Evolutionary conservation across 2,329 filamentous ascomycete genomes (phyloP).

Genomic region (Diaporthe amygdali): DNA sequence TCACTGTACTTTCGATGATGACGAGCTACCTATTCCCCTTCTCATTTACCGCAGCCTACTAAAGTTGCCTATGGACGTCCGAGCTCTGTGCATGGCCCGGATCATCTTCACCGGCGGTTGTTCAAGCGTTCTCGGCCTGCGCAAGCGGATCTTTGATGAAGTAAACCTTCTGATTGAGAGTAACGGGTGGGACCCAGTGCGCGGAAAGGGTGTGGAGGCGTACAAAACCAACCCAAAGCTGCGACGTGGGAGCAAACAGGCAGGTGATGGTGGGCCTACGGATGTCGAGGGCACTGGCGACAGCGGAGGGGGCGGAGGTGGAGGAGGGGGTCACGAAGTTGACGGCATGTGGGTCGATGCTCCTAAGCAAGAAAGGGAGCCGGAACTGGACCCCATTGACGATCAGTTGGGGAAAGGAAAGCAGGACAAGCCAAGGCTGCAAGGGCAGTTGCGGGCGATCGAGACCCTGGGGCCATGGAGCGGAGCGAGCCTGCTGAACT

Average conservation of each 20-base stretch:
- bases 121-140: slow-evolving; percentile 79
- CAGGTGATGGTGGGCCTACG: slow-evolving; percentile 27
- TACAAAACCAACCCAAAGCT: slow-evolving; percentile 52
- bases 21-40: slow-evolving; percentile 79
- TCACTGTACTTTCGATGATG: slow-evolving; percentile 74
- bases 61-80: slow-evolving; percentile 78
- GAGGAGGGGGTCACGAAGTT: slow-evolving; percentile 35
- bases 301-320: slow-evolving; percentile 18
- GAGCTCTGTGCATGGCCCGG: slow-evolving; percentile 85
- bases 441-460: slow-evolving; percentile 68
- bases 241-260: slow-evolving; percentile 34
- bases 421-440: slow-evolving; percentile 46
- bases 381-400: slow-evolving; percentile 63
- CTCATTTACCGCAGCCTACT: slow-evolving; percentile 80
- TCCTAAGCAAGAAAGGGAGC: slow-evolving; percentile 43
- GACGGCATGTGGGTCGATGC: slow-evolving; percentile 45
- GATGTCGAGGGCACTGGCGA: slow-evolving; percentile 32
- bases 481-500: slow-evolving; percentile 73
- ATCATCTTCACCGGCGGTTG: slow-evolving; percentile 87
- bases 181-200: slow-evolving; percentile 79
- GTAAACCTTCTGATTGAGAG: slow-evolving; percentile 68
- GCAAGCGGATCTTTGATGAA: slow-evolving; percentile 77
- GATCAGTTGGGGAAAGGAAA: slow-evolving; percentile 55
- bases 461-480: slow-evolving; percentile 77
- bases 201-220: slow-evolving; percentile 69